Evolutionary conservation across 164 flowering plant genomes (phyloP).

Genomic region (Tetrastigma voinierianum): DNA sequence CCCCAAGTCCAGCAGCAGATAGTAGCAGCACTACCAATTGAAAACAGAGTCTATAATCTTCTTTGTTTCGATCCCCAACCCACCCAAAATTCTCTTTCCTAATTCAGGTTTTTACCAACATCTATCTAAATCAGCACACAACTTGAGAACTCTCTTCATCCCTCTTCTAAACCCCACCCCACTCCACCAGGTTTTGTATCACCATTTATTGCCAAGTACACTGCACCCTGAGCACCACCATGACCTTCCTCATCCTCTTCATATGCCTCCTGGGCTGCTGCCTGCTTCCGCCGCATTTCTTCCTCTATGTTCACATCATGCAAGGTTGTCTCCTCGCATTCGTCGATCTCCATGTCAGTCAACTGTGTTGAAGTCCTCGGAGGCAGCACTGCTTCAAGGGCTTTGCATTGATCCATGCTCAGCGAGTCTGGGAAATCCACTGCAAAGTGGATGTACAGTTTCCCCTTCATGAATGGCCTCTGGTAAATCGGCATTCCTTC

Average conservation of each 20-base stretch:
- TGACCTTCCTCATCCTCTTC: constrained; percentile 43
- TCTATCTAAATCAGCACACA: too few species aligned
- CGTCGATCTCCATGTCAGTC: constrained; percentile 55
- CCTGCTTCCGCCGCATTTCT: constrained; percentile 47
- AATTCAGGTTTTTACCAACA: too few species aligned
- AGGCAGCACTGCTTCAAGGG: constrained; percentile 43
- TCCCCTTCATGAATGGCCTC: constrained; percentile 67
- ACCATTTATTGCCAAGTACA: constrained; percentile 43
- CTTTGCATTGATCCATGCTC: constrained; percentile 45
- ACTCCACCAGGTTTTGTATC: too few species aligned
- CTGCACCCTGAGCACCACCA: constrained; percentile 47
- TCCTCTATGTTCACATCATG: too few species aligned
- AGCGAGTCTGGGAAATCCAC: constrained; percentile 54
- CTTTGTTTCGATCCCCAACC: too few species aligned
- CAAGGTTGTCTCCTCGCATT: constrained; percentile 6
- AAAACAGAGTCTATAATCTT: too few species aligned
- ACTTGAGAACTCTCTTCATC: too few species aligned
- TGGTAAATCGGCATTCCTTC: constrained; percentile 74
- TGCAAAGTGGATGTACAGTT: constrained; percentile 57
- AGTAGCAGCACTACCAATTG: too few species aligned
- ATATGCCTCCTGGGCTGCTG: constrained; percentile 48
- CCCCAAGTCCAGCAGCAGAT: too few species aligned
- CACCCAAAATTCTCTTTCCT: too few species aligned
- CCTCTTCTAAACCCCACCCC: too few species aligned
- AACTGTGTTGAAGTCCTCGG: constrained; percentile 25